Base-by-base conservation (phyloP, 345 rosid genomes). In the Rhizophora mangle region DNA sequence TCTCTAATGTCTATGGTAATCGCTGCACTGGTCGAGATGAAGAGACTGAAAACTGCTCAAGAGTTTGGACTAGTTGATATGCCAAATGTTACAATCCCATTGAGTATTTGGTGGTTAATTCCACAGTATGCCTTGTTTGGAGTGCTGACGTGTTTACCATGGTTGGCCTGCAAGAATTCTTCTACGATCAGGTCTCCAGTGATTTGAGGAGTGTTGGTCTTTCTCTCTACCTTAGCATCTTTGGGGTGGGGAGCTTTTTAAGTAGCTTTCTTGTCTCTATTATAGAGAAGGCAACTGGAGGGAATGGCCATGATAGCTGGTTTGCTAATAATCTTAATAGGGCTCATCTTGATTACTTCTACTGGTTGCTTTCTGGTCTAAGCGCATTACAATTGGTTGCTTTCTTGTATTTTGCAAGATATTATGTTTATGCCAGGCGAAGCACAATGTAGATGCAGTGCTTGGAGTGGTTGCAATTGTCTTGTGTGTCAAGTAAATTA, bases 81-180 rank as follows among this genome's bases (percentile, higher is more conserved):
- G 55, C 72, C 64, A 29, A 39, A 68, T 6, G 64, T 8, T 5
- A 58, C 55, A 1, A 30, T 64, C n/a, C 67, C 68, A 20, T 37
- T 71, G 56, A 63, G 47, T 22, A 56, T 71, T 54, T 71, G 74
- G 74, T 71, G 74, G 74, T 31, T 71, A 37, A 68, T 64, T 63
- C 74, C 74, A 34, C 74, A 71, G 18, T 71, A 71, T 16, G 56
- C 43, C 11, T 20, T 63, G 8, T 71, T 54, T 39, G 74, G 74
- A n/a, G 19, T 26, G 24, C 68, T 19, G 63, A 71, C 8, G 74
- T 71, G 52, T 71, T 71, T 36, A 37, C 68, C 46, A 55, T 71
- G 3, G 55, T 71, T 63, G 74, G 74, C 2, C 63, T 71, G 26
- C 74, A 71, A 34, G 74, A 71, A 57, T 71, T 71, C 49, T 71